phyloP scores from a whole-genome alignment of 495 filamentous ascomycete species.

The Trichodelitschia bisporula region DNA sequence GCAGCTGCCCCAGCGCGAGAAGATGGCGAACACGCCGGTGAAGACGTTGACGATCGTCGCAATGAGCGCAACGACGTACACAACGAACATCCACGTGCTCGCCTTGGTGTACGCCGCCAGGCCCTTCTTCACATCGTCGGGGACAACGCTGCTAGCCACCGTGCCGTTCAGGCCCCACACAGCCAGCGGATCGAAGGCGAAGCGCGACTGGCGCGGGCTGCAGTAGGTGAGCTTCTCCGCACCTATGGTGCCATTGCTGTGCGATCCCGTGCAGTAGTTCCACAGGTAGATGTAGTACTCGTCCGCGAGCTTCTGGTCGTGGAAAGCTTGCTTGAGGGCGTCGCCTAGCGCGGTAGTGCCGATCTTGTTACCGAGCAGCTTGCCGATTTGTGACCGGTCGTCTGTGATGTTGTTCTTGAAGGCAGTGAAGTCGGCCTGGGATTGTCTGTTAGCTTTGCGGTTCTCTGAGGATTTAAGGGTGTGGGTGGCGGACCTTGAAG shows the following conservation, averaged over 20 bases:
- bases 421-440: background rate
- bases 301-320: slow-evolving; percentile 29
- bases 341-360: too few relatives aligned
- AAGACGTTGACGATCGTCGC: slow-evolving; percentile 43
- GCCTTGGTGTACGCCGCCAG: slow-evolving; percentile 47
- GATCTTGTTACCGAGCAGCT: too few relatives aligned
- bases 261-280: slow-evolving; percentile 54
- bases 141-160: slow-evolving; percentile 24
- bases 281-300: slow-evolving; percentile 65
- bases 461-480: too few relatives aligned
- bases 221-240: slow-evolving; percentile 23
- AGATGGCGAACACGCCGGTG: slow-evolving; percentile 43
- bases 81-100: slow-evolving; percentile 57
- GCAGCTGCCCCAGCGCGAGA: slow-evolving; percentile 44
- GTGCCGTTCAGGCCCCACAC: slow-evolving; percentile 37
- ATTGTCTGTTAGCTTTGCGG: too few relatives aligned
- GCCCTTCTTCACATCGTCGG: slow-evolving; percentile 34
- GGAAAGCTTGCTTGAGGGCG: slow-evolving; percentile 6
- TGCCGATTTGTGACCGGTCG: too few relatives aligned
- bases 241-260: slow-evolving; percentile 25
- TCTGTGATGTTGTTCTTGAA: too few relatives aligned
- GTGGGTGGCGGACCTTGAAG: slow-evolving; percentile 40
- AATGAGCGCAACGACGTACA: slow-evolving; percentile 43
- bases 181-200: slow-evolving; percentile 48
- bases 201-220: slow-evolving; percentile 33